Base-by-base conservation (phyloP, 1,284 basidiomycete species). In the Sporisorium exsertum region DNA sequence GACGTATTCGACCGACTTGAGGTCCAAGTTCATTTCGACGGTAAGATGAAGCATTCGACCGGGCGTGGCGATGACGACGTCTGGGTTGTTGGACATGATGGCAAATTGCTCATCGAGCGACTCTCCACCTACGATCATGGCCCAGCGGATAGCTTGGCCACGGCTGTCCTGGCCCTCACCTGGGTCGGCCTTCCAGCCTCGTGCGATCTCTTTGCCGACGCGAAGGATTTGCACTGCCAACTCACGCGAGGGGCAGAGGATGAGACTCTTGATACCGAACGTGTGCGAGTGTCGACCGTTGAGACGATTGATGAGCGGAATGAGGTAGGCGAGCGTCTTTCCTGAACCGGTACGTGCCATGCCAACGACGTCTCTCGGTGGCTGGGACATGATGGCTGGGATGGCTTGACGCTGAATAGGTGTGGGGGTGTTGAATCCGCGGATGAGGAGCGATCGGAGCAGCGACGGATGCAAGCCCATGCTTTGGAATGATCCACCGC, bases 271-370 rank as follows among this genome's bases (percentile, higher is more conserved):
- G 18, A 94, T 91, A 50, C 95, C 96, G 77, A 95, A 94, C 0
- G 90, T 87, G 13, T 90, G 89, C 5, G 91, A 90, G 85, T 97
- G 95, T 18, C 91, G 88, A 18, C 93, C 93, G 26, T 92, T 91
- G 12, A 99, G 89, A 27, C 93, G 89, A 72, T 97, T 93, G 0
- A 98, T 88, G 15, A 99, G 89, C 50, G 97, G 97, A 22, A 99
- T 89, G 88, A 99, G 90, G 86, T 97, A 99, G 40, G 96, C 96
- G 29, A 99, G 89, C 15, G 96, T 97, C 87, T 99, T 99, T 71
- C 97, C 97, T 0, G 95, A 97, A 63, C 97, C 97, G 0, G 97
- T 99, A 20, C 97, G 89, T 24, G 97, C 96, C 97, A 99, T 99
- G 58, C 94, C 97, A 20, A 99, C 93, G 10, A 99, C 91, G 87